Base-by-base conservation (phyloP, 306 rosid species). In the Corylus heterophylla region DNA sequence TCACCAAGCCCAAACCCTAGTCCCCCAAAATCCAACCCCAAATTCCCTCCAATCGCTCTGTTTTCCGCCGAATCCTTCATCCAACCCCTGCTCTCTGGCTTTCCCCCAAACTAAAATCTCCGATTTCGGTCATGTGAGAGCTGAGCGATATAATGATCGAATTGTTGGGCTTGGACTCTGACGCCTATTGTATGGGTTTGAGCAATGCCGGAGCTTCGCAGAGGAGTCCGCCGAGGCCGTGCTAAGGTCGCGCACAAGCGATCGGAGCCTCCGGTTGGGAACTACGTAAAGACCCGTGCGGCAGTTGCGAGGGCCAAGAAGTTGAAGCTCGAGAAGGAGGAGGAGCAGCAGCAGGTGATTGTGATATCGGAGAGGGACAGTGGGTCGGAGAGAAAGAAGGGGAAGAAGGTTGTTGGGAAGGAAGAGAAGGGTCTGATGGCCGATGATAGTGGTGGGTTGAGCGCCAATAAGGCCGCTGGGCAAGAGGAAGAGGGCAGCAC, bases 131-230 rank as follows among this genome's bases (percentile, higher is more conserved):
- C 69, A 90, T 87, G 94, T 84, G 75, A 68, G 86, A 68, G 86
- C 74, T 80, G 86, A 86, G 81, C 1, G 76, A 85, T 88, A 94
- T 85, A 71, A 92, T 90, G 98, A 90, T 90, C 88, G 67, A 75
- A 74, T 67, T 83, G 55, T 75, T 78, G 27, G 77, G 37, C 75
- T 76, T 77, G 69, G 75, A 69, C 69, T 74, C 83, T 75, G 78
- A 70, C 78, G 72, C 64, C 83, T 86, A 80, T 89, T 94, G 91
- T 90, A 94, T 94, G 97, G 92, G 94, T 89, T 83, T 90, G 79
- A 82, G 85, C 88, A 85, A 92, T 94, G 94, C 91, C 94, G 87
- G 98, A 89, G 92, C 96, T 88, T 92, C 97, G 94, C 80, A 87
- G 84, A 83, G 88, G 90, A 89, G 86, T 88, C 71, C 91, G 94